A percentile compares a stretch with the other conserved stretches of the same genome.
These are phyloP conservation scores for Acaromyces ingoldii DNA, from an alignment of 1,284 basidiomycete genomes.

Conservation along the genomic window DNA sequence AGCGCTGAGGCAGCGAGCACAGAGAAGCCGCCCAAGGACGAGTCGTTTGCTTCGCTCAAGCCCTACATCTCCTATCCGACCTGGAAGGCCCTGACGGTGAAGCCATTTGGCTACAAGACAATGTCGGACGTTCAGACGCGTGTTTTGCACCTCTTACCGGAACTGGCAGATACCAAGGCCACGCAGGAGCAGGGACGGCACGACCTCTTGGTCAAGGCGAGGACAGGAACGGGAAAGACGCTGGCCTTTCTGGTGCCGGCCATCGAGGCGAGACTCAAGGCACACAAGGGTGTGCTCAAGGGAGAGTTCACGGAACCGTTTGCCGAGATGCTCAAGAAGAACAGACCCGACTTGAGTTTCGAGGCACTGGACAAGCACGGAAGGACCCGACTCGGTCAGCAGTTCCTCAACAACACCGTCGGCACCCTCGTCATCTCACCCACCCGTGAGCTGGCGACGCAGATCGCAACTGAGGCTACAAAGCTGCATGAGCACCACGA, in stretches of 20 bases:
- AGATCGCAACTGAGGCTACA: conserved; percentile 81
- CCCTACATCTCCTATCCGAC: conserved; percentile 22
- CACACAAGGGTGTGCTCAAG: conserved; percentile 30
- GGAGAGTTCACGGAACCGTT: conserved; percentile 25
- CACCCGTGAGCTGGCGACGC: conserved; percentile 87
- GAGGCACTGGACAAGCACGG: conserved; percentile 27
- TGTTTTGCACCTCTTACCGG: conserved; percentile 63
- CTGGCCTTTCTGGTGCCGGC: conserved; percentile 51
- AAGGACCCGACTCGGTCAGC: conserved; percentile 16
- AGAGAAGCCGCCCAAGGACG: too few species aligned
- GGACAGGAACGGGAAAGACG: conserved; percentile 51
- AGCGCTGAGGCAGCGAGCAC: too few species aligned
- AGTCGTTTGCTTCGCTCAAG: conserved; percentile 30
- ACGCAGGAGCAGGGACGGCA: conserved; percentile 40
- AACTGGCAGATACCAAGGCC: conserved; percentile 43
- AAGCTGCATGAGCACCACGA: conserved; percentile 56
- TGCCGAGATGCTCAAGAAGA: conserved; percentile 30
- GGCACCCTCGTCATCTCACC: conserved; percentile 85
- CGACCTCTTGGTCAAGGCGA: conserved; percentile 51
- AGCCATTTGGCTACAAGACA: conserved; percentile 66
- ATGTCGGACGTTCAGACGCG: conserved; percentile 83
- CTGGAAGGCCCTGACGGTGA: conserved; percentile 49
- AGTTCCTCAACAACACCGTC: conserved; percentile 52
- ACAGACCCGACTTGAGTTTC: conserved; percentile 39
- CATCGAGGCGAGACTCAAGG: conserved; percentile 44